phyloP scores from a whole-genome alignment of 768 basidiomycete genomes.

The Panellus pusillus region DNA sequence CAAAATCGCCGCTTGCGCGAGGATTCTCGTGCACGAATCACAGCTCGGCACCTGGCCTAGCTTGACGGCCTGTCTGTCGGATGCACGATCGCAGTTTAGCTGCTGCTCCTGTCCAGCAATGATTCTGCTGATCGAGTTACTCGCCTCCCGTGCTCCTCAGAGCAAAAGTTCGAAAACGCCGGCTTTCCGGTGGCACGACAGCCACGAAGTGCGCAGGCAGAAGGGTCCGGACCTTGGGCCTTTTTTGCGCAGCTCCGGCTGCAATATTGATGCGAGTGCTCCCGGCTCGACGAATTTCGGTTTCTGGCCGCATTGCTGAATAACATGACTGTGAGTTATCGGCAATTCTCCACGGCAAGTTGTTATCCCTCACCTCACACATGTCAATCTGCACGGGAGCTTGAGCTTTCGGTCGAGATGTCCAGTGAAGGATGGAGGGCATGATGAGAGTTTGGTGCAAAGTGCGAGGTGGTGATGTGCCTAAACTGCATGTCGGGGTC shows the following conservation, averaged over 20 bases:
- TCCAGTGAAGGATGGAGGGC: slow-evolving; percentile 45
- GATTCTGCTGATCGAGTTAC: slow-evolving; percentile 16
- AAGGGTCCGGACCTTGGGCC: slow-evolving; percentile 37
- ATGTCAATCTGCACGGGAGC: slow-evolving; percentile 38
- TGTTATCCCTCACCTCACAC: slow-evolving; percentile 50
- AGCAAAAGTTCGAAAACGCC: slow-evolving; percentile 55
- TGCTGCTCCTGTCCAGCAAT: not conserved
- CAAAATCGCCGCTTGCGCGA: slow-evolving; percentile 41
- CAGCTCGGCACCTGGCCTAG: slow-evolving; percentile 51
- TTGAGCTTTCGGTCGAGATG: slow-evolving; percentile 30
- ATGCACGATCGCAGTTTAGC: not conserved
- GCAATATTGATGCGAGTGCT: slow-evolving; percentile 58
- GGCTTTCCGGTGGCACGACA: slow-evolving; percentile 54
- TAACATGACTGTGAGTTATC: slow-evolving; percentile 4
- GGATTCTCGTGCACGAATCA: slow-evolving; percentile 48
- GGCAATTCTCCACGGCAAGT: not conserved
- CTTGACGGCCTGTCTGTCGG: slow-evolving; percentile 50
- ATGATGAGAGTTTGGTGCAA: slow-evolving; percentile 30
- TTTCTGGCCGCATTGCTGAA: slow-evolving; percentile 56
- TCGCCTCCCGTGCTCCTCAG: slow-evolving; percentile 58
- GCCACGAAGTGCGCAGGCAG: slow-evolving; percentile 48
- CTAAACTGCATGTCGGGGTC: slow-evolving; percentile 12
- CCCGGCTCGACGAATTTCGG: slow-evolving; percentile 61
- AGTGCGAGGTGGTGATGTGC: slow-evolving; percentile 21
- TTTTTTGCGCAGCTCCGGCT: slow-evolving; percentile 60